Percentiles rank a stretch among this genome's conserved stretches.
These are phyloP conservation scores for Yarrowia sp. DNA, from an alignment of 805 yeast species.

Conservation along the genomic window DNA sequence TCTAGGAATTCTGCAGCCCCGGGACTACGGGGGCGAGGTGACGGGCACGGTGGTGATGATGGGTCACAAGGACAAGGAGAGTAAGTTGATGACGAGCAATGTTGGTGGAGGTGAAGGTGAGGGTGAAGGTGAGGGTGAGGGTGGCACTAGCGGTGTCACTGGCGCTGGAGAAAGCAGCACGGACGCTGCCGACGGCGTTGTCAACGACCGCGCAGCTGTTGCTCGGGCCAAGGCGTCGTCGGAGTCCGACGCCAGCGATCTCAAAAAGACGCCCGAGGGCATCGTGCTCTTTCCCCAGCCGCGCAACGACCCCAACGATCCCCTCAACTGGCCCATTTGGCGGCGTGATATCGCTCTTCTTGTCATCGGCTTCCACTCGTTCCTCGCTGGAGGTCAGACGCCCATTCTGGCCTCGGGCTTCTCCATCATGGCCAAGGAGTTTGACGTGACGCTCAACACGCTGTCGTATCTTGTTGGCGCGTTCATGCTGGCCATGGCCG, in stretches of 20 bases:
- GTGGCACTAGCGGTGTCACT: conserved; percentile 25
- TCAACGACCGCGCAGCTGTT: not conserved
- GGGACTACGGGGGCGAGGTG: conserved; percentile 40
- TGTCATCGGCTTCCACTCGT: conserved; percentile 55
- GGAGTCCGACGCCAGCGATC: conserved; percentile 27
- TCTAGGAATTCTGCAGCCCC: conserved; percentile 47
- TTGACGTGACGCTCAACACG: conserved; percentile 43
- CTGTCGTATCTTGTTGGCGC: conserved; percentile 57
- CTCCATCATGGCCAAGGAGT: conserved; percentile 44
- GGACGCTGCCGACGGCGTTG: conserved; percentile 16
- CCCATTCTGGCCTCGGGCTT: conserved; percentile 61
- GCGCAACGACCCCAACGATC: conserved; percentile 60
- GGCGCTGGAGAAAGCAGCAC: not conserved
- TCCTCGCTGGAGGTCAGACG: conserved; percentile 61
- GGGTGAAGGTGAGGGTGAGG: not conserved
- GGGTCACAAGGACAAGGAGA: not conserved
- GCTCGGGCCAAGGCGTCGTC: conserved; percentile 29
- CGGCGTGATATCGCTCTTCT: conserved; percentile 53
- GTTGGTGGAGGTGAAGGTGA: no score
- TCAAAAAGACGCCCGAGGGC: conserved; percentile 51
- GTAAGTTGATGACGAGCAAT: not conserved
- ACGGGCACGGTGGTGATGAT: conserved; percentile 45
- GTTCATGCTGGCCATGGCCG: conserved; percentile 56
- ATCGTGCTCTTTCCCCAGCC: conserved; percentile 61
- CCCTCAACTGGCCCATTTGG: conserved; percentile 64